Evolutionary conservation across 2,329 filamentous ascomycete genomes (phyloP), one percentile per base, ranked within the genome.

Genomic region (Talaromyces rugulosus): DNA sequence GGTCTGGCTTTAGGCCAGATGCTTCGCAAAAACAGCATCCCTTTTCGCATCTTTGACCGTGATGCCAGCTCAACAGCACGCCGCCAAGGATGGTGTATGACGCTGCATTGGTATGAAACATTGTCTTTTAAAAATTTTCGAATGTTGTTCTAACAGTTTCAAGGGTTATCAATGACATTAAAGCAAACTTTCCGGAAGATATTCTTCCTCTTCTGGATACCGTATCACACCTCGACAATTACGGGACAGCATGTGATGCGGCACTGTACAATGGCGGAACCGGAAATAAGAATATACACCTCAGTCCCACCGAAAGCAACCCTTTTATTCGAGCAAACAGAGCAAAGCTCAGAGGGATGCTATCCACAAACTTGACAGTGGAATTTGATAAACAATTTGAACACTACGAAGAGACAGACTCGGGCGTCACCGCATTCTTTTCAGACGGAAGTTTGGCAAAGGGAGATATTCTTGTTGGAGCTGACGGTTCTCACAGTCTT

Each of bases 1-100:
- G 63, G 61, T 18, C 47, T 65, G 33, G 52, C 50, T 6, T 54
- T 64, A n/a, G 63, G 57, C 6, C 63, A 64, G 44, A 59, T 59
- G 28, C 54, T 64, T n/a, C 30, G 58, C 51, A 53, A 54, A 11
- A n/a, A 63, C 5, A 31, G 27, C 5, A 44, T 64, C 4, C 58
- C 58, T 2, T 64, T 42, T 28, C 42, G 36, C 16, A 58, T 64
- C 6, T 64, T 58, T 23, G 63, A 64, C n/a, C 61, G 63, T 1
- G 63, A 63, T 56, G 31, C 50, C 4, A 58, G 44, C 11, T 2
- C 55, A 18, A 31, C 33, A 8, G 61, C 52, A n/a, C 57, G 61
- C 23, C 28, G 34, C 6, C 50, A 58, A 18, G 63, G 63, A 40
- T 64, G 61, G 61, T 61, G 57, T 8, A 18, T 64, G 23, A 61